Conservation (phyloP, 1,139 yeast species). For the Geotrichum histeridarum region DNA sequence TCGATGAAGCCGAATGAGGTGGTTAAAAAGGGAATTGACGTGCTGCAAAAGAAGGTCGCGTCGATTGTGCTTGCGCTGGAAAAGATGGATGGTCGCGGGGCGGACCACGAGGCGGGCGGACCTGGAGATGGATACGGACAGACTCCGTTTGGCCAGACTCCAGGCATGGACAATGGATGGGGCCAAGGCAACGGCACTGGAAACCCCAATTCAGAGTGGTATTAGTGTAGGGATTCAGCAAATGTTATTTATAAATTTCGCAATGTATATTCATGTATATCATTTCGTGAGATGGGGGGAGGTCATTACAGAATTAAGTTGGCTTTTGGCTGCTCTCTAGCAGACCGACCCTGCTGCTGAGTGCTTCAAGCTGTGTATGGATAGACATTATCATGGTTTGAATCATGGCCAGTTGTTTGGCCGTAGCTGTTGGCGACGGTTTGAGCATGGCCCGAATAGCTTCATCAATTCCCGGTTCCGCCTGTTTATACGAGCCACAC, state of each 20-base stretch:
- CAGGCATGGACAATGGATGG: conserved; percentile 8
- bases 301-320: not conserved
- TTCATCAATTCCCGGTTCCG: conserved; percentile 1
- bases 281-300: too few relatives aligned
- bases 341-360: not conserved
- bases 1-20: conserved; percentile 85
- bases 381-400: conserved; percentile 14
- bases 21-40: conserved; percentile 73
- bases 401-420: conserved; percentile 17
- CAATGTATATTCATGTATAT: not conserved
- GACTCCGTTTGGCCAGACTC: conserved; percentile 18
- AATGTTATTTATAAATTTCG: not conserved
- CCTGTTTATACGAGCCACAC: conserved; percentile 2
- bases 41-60: conserved; percentile 85
- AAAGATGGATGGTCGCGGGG: conserved; percentile 30
- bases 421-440: conserved; percentile 11
- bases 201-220: conserved; percentile 9
- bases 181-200: conserved; percentile 13
- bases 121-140: conserved; percentile 12
- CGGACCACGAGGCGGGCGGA: conserved; percentile 6
- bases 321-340: not conserved
- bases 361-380: conserved; percentile 2
- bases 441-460: conserved; percentile 9
- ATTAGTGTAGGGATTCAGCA: not conserved
- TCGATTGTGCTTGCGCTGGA: conserved; percentile 79